Conservation (phyloP, 495 filamentous ascomycete species). For the Lasiosphaeris hirsuta region DNA sequence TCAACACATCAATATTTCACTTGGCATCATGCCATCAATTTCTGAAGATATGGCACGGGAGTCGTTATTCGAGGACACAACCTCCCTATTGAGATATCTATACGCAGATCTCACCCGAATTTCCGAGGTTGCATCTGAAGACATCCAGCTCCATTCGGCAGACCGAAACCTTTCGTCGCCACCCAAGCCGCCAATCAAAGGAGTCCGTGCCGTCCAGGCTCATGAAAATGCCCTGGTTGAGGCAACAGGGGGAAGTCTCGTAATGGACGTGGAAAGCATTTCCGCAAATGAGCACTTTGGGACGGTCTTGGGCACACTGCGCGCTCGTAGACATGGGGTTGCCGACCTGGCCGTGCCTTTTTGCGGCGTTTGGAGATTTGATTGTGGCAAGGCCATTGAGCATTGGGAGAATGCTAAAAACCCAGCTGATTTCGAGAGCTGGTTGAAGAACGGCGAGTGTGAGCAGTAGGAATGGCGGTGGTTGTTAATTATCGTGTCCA, state of each 20-base stretch:
- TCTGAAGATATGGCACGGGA: no score
- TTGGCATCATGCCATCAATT: no score
- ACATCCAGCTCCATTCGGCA: slow-evolving; percentile 25
- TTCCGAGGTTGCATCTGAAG: slow-evolving; percentile 10
- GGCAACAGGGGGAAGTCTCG: slow-evolving; percentile 17
- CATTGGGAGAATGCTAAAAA: slow-evolving; percentile 27
- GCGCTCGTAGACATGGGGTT: background rate
- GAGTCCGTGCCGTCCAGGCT: slow-evolving; percentile 21
- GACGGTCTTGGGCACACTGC: slow-evolving; percentile 20
- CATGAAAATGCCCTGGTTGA: slow-evolving; percentile 25
- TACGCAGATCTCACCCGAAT: slow-evolving; percentile 25
- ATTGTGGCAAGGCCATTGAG: slow-evolving; percentile 20
- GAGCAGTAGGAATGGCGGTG: no score
- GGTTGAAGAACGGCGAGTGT: slow-evolving; percentile 13
- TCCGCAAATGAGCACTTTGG: slow-evolving; percentile 19
- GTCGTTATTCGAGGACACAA: slow-evolving; percentile 1
- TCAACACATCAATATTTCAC: no score
- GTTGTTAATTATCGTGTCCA: no score
- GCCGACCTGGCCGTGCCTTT: slow-evolving; percentile 19
- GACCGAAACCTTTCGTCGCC: slow-evolving; percentile 12
- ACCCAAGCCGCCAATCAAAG: slow-evolving; percentile 12
- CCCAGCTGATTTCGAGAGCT: slow-evolving; percentile 7
- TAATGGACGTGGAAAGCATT: slow-evolving; percentile 27
- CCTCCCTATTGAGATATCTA: slow-evolving; percentile 17
- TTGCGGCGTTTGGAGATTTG: slow-evolving; percentile 29